Evolutionary conservation across 352 stramenopile species (phyloP).

Genomic region (Phytophthora sp.): DNA sequence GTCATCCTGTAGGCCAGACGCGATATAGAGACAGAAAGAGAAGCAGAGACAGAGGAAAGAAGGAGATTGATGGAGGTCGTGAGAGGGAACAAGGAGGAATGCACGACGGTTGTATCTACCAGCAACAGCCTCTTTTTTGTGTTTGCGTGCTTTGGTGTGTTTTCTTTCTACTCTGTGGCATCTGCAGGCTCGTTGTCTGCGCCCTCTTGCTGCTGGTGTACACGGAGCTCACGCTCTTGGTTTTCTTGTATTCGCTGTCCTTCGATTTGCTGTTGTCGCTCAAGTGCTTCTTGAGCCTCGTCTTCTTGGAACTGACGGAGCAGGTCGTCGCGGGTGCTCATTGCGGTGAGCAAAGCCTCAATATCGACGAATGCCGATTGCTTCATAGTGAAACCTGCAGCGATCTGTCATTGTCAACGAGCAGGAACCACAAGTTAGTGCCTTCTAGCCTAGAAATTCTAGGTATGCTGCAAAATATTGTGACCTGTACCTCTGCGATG

Average conservation of each 20-base stretch:
- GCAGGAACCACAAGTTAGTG: background rate
- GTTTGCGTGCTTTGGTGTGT: conserved; percentile 13
- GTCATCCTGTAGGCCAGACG: conserved; percentile 65
- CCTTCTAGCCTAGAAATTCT: too few relatives aligned
- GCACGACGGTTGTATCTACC: conserved; percentile 13
- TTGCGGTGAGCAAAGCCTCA: conserved; percentile 39
- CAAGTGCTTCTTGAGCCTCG: conserved; percentile 24
- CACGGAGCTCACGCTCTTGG: background rate
- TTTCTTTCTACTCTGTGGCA: background rate
- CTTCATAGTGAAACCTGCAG: conserved; percentile 38
- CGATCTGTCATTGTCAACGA: conserved; percentile 34
- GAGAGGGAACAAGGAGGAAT: conserved; percentile 10
- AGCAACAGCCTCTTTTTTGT: conserved; percentile 15
- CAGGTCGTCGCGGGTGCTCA: conserved; percentile 36
- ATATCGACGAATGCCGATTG: conserved; percentile 45
- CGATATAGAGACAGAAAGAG: conserved; percentile 34
- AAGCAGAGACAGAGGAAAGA: background rate
- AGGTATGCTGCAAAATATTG: background rate
- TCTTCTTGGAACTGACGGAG: conserved; percentile 33
- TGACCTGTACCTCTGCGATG: conserved; percentile 49
- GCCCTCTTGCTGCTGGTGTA: conserved; percentile 15
- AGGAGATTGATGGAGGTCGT: too few relatives aligned
- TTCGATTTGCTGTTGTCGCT: conserved; percentile 16
- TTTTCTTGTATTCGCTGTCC: conserved; percentile 4
- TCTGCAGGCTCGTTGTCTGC: background rate